Conservation (phyloP, 2,329 filamentous ascomycete genomes). For the Aspergillus fischeri region DNA sequence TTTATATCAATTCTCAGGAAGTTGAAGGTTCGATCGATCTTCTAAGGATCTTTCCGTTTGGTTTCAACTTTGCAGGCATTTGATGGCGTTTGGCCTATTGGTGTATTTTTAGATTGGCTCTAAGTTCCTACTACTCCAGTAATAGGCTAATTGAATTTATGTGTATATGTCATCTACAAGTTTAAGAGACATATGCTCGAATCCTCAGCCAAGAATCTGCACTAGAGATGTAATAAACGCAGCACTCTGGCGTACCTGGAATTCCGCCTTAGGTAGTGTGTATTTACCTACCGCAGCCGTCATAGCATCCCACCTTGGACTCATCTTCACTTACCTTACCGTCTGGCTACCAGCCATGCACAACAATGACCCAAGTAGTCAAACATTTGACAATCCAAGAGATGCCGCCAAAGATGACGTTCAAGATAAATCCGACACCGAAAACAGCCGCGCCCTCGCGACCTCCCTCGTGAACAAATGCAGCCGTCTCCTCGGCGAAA, state of each 20-base stretch:
- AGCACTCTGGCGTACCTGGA: not conserved
- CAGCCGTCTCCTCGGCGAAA: slow-evolving; percentile 40
- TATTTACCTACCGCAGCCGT: not conserved
- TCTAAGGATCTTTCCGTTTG: slow-evolving; percentile 4
- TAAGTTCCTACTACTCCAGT: slow-evolving; percentile 1
- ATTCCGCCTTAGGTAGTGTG: not conserved
- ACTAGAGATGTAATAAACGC: not conserved
- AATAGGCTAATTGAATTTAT: slow-evolving; percentile 4
- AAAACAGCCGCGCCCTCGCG: slow-evolving; percentile 21
- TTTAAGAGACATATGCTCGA: not conserved
- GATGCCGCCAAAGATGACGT: not conserved
- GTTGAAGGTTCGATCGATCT: slow-evolving; percentile 4
- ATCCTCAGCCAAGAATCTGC: not conserved
- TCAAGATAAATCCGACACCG: not conserved
- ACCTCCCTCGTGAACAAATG: slow-evolving; percentile 36
- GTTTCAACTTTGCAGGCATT: slow-evolving; percentile 20
- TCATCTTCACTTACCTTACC: not conserved
- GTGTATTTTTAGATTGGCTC: slow-evolving; percentile 7
- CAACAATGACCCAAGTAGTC: not conserved
- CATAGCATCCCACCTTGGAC: not conserved
- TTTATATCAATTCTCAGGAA: not conserved
- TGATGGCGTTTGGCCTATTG: slow-evolving; percentile 16
- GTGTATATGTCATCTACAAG: not conserved
- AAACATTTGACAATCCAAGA: not conserved
- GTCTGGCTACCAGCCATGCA: not conserved